Percentiles rank a stretch among this genome's conserved stretches.
These are phyloP conservation scores for Claviceps pazoutovae DNA, from an alignment of 2,329 filamentous ascomycete genomes.

Conservation along the genomic window DNA sequence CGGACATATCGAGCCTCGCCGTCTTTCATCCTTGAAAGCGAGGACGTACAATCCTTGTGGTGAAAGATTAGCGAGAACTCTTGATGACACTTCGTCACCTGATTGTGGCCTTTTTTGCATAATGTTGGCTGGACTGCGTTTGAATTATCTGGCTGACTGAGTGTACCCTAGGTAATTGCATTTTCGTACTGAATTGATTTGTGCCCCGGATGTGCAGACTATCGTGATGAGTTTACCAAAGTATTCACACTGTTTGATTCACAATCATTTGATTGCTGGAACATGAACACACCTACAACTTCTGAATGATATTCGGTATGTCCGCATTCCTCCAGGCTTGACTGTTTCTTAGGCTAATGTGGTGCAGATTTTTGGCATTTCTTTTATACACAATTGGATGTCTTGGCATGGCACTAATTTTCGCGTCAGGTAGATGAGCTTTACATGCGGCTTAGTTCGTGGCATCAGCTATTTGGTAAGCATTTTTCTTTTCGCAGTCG, in stretches of 20 bases:
- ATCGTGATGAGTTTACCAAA: conserved; percentile 33
- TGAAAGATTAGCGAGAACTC: conserved; percentile 35
- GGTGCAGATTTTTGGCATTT: not conserved
- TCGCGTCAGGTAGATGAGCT: not conserved
- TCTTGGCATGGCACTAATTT: conserved; percentile 3
- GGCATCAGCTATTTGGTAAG: not conserved
- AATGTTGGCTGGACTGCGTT: conserved; percentile 7
- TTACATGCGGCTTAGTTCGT: not conserved
- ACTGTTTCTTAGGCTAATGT: not conserved
- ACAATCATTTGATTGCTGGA: conserved; percentile 22
- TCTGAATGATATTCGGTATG: conserved; percentile 33
- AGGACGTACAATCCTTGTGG: conserved; percentile 50
- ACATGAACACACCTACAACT: conserved; percentile 40
- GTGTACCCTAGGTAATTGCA: conserved; percentile 15
- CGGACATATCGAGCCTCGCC: conserved; percentile 48
- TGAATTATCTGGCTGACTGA: conserved; percentile 15
- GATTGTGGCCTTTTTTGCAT: conserved; percentile 27
- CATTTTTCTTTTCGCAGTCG: not conserved
- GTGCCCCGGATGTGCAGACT: not conserved
- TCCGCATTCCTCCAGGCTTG: not conserved
- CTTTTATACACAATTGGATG: not conserved
- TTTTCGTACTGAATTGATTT: conserved; percentile 9
- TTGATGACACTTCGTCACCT: conserved; percentile 56
- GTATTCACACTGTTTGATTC: conserved; percentile 51
- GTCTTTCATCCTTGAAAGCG: conserved; percentile 35